phyloP scores from a whole-genome alignment of 2,329 filamentous ascomycete genomes.

The Pseudocercospora fuligena region DNA sequence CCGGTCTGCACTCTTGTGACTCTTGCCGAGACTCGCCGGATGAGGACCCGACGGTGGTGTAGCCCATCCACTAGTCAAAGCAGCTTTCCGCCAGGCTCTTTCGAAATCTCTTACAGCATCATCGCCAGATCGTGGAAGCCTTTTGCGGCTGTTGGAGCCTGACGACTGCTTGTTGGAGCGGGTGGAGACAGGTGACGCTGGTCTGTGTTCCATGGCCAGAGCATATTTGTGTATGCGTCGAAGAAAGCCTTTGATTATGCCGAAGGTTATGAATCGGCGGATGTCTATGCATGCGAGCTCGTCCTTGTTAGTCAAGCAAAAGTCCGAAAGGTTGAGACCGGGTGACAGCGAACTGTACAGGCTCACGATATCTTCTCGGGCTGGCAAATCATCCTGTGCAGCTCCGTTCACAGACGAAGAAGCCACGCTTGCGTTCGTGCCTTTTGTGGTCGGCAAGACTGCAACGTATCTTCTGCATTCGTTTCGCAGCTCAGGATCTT shows the following conservation, averaged over 20 bases:
- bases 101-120: constrained; percentile 34
- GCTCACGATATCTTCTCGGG: constrained; percentile 63
- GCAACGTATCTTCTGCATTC: constrained; percentile 89
- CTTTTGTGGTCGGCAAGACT: constrained; percentile 36
- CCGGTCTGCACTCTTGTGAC: constrained; percentile 25
- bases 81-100: constrained; percentile 42
- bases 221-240: constrained; percentile 91
- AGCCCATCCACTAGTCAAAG: constrained; percentile 37
- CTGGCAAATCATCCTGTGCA: constrained; percentile 12
- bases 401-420: constrained; percentile 14
- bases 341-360: constrained; percentile 86
- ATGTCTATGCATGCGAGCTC: constrained; percentile 80
- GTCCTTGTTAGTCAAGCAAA: constrained; percentile 76
- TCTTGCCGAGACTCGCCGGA: constrained; percentile 42
- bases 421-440: constrained; percentile 4
- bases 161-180: constrained; percentile 23
- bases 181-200: constrained; percentile 13
- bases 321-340: constrained; percentile 83
- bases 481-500: constrained; percentile 76
- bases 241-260: constrained; percentile 90
- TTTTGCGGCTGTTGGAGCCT: constrained; percentile 11
- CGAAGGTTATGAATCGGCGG: constrained; percentile 90
- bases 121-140: constrained; percentile 25
- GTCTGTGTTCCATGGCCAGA: constrained; percentile 53
- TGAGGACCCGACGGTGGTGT: constrained; percentile 36